Percentiles rank a stretch among this genome's conserved stretches.
Evolutionary conservation across 768 basidiomycete genomes (phyloP).

Genomic region (Artomyces pyxidatus): DNA sequence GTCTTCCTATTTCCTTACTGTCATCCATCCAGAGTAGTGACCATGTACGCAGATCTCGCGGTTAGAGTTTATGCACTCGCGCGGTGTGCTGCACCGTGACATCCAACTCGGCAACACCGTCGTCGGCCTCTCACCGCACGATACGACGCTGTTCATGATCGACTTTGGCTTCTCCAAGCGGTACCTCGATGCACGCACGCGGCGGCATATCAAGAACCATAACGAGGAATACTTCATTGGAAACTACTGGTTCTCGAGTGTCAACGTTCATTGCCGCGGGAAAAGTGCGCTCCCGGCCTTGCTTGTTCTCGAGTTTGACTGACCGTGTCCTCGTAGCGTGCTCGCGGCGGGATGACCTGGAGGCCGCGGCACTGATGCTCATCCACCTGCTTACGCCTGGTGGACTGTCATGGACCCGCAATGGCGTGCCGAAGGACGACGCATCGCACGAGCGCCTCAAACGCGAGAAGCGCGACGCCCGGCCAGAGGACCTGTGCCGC

Average conservation of each 20-base stretch:
- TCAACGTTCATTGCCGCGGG: conserved; percentile 70
- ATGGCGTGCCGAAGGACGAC: conserved; percentile 69
- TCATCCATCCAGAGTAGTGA: no score
- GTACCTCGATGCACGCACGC: conserved; percentile 59
- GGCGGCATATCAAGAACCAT: conserved; percentile 65
- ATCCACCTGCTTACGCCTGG: conserved; percentile 73
- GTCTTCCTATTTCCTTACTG: conserved; percentile 16
- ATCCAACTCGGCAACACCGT: conserved; percentile 76
- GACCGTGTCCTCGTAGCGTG: conserved; percentile 42
- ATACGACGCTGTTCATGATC: conserved; percentile 68
- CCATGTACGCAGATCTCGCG: conserved; percentile 45
- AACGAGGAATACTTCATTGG: conserved; percentile 66
- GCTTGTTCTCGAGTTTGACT: not conserved
- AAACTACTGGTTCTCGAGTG: conserved; percentile 79
- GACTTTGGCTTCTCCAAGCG: conserved; percentile 81
- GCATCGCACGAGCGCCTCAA: conserved; percentile 56
- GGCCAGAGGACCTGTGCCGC: conserved; percentile 59
- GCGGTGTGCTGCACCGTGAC: conserved; percentile 69
- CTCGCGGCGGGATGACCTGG: conserved; percentile 71
- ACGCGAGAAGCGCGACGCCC: conserved; percentile 51
- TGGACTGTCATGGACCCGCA: conserved; percentile 71
- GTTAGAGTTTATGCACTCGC: conserved; percentile 68
- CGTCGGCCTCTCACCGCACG: conserved; percentile 50
- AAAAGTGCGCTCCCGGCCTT: conserved; percentile 38
- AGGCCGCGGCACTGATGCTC: conserved; percentile 70